These are phyloP conservation scores for Ilyonectria sp. DNA, from an alignment of 2,329 filamentous ascomycete species.

Conservation along the genomic window DNA sequence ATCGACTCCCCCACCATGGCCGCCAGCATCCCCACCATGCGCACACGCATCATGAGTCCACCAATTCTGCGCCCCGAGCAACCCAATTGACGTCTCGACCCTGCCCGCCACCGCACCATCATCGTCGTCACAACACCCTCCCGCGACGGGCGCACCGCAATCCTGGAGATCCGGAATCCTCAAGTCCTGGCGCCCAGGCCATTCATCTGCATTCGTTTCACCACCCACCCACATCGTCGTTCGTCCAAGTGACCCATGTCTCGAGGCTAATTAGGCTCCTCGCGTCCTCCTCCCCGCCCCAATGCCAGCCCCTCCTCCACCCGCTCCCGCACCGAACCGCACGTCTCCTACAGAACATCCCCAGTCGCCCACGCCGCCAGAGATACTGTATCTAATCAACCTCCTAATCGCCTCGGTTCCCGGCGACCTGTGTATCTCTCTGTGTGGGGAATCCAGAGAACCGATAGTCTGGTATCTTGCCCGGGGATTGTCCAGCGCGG, in stretches of 20 bases:
- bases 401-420: background rate
- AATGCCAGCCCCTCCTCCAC: conserved; percentile 21
- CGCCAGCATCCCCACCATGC: conserved; percentile 4
- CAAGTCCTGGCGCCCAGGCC: background rate
- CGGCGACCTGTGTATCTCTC: background rate
- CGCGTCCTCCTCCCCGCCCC: conserved; percentile 20
- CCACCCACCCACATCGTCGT: conserved; percentile 1
- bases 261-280: conserved; percentile 20
- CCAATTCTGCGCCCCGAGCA: conserved; percentile 12
- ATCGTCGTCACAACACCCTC: conserved; percentile 13
- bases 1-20: background rate
- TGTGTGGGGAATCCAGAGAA: conserved; percentile 20
- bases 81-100: conserved; percentile 9
- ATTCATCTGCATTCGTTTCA: background rate
- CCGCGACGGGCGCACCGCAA: conserved; percentile 25
- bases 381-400: conserved; percentile 1
- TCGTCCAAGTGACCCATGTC: conserved; percentile 28
- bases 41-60: conserved; percentile 10
- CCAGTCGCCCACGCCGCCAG: conserved; percentile 1
- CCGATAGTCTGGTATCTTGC: conserved; percentile 27
- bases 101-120: conserved; percentile 23
- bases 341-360: background rate
- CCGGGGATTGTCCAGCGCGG: background rate
- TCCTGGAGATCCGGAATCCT: conserved; percentile 11
- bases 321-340: conserved; percentile 10